A percentile compares a stretch with the other conserved stretches of the same genome.
These are phyloP conservation scores for Chlamydomonas asymmetrica DNA, from an alignment of 139 green algal species.

Conservation along the genomic window DNA sequence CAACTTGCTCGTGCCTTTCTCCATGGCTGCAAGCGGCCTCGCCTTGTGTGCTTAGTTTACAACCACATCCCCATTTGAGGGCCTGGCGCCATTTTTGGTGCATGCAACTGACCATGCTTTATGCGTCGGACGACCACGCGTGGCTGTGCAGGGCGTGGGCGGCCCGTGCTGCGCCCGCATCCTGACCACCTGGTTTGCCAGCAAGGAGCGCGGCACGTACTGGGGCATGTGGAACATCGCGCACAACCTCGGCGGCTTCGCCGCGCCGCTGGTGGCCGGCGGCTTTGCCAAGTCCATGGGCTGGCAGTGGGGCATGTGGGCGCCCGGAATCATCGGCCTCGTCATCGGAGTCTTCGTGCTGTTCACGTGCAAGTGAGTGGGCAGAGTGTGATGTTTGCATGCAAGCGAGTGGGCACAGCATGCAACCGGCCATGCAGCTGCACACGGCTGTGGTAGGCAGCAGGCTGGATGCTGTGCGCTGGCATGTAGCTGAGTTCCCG, in stretches of 20 bases:
- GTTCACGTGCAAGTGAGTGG: conserved; percentile 38
- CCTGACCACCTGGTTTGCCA: conserved; percentile 95
- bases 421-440: no score
- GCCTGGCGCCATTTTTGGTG: no score
- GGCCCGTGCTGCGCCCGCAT: conserved; percentile 93
- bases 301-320: conserved; percentile 90
- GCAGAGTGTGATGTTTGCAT: not conserved
- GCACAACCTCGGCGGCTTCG: conserved; percentile 95
- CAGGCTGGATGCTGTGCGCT: not conserved
- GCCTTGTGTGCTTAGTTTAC: no score
- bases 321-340: conserved; percentile 84
- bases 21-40: no score
- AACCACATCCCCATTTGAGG: no score
- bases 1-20: no score
- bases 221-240: conserved; percentile 95
- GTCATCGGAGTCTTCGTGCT: conserved; percentile 79
- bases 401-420: not conserved
- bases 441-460: not conserved
- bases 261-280: conserved; percentile 89
- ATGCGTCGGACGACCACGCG: no score
- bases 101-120: no score
- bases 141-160: conserved; percentile 81
- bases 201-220: conserved; percentile 81
- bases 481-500: not conserved
- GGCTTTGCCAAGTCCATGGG: conserved; percentile 76